phyloP scores from a whole-genome alignment of 179 eudicot species.

The Corrigiola litoralis region DNA sequence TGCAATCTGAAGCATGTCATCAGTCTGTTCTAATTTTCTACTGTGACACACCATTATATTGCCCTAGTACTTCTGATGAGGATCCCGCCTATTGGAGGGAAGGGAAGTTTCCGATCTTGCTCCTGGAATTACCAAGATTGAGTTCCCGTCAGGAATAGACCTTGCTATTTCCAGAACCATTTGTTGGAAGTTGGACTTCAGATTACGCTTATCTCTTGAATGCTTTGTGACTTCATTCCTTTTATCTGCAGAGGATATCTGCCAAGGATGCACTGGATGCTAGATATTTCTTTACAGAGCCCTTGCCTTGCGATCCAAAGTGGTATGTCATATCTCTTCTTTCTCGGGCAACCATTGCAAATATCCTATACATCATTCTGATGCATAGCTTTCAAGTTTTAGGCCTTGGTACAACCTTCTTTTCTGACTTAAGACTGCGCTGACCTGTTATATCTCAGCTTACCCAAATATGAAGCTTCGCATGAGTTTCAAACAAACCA shows the following conservation, averaged over 20 bases:
- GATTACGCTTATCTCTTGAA: not conserved
- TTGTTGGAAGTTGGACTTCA: not conserved
- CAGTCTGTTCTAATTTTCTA: not conserved
- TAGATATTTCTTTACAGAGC: constrained; percentile 71
- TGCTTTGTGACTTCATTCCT: not conserved
- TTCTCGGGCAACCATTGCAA: not conserved
- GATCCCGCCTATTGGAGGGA: not conserved
- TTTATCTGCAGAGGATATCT: constrained; percentile 57
- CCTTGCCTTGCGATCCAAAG: constrained; percentile 79
- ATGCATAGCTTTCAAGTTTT: not conserved
- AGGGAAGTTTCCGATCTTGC: not conserved
- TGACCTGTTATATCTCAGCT: constrained; percentile 30
- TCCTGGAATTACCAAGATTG: not conserved
- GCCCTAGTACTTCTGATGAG: not conserved
- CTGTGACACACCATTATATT: not conserved
- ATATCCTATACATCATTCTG: not conserved
- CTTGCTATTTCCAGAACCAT: no score
- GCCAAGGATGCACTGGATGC: constrained; percentile 92
- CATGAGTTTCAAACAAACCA: constrained; percentile 81
- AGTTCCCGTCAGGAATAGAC: no score
- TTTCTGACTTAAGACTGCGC: not conserved
- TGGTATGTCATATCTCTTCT: constrained; percentile 31
- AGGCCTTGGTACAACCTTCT: not conserved
- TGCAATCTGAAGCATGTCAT: not conserved
- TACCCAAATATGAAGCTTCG: constrained; percentile 81